A percentile compares a stretch with the other conserved stretches of the same genome.
Conservation (phyloP, 768 basidiomycete genomes). For the Suillus luteus region DNA sequence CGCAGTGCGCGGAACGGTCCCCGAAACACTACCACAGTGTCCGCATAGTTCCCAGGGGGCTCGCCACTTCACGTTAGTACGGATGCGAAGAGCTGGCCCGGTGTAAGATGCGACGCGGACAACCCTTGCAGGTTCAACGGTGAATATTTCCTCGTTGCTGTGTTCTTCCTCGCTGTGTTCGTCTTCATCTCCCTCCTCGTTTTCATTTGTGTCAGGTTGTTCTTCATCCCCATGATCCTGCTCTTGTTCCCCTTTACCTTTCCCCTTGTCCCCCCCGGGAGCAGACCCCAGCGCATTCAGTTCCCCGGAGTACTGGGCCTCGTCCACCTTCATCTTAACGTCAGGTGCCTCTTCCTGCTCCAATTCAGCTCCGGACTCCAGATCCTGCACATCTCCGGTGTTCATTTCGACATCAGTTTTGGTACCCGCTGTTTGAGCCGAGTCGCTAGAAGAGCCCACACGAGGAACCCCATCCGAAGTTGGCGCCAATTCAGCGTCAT, state of each 20-base stretch:
- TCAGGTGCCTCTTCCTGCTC: neutral
- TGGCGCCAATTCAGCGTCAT: neutral
- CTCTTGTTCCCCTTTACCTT: constrained; percentile 3
- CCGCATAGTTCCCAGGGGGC: constrained; percentile 5
- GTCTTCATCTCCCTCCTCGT: neutral
- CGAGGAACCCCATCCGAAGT: neutral
- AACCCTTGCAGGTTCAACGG: neutral
- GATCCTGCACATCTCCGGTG: neutral
- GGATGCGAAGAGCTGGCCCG: constrained; percentile 15
- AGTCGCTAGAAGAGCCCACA: neutral
- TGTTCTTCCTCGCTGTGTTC: neutral
- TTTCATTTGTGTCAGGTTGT: neutral
- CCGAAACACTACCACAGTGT: neutral
- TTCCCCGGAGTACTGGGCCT: neutral
- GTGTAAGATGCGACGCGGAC: neutral
- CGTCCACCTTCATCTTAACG: constrained; percentile 4
- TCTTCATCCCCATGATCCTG: neutral
- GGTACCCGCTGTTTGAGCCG: neutral
- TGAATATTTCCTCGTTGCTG: neutral
- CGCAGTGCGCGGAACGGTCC: constrained; percentile 30
- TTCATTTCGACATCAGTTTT: neutral
- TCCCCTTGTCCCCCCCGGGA: neutral
- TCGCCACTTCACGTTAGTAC: constrained; percentile 20
- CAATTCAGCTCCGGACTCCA: neutral
- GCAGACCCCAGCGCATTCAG: neutral